Evolutionary conservation across 495 filamentous ascomycete genomes (phyloP).

Genomic region (Baudoinia panamericana): DNA sequence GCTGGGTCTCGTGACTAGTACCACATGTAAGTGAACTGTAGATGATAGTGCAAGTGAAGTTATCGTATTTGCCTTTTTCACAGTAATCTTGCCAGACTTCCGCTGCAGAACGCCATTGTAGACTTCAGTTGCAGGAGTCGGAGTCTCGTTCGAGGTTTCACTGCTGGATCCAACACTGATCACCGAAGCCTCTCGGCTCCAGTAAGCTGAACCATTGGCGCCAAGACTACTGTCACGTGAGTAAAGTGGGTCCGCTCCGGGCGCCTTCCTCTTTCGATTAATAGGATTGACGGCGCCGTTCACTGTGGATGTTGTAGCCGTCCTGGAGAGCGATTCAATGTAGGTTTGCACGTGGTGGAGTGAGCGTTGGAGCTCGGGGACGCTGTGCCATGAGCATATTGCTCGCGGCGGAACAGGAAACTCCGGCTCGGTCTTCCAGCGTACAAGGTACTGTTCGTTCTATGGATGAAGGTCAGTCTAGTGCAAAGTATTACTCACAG

Average conservation of each 20-base stretch:
- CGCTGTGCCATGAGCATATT: conserved; percentile 26
- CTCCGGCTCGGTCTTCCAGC: conserved; percentile 20
- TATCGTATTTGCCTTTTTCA: conserved; percentile 18
- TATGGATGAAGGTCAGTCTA: conserved; percentile 12
- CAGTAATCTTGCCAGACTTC: conserved; percentile 22
- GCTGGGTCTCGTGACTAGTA: conserved; percentile 2
- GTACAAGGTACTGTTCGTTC: conserved; percentile 28
- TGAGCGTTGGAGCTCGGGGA: conserved; percentile 23
- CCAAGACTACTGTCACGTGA: conserved; percentile 8
- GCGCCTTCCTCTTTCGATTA: conserved; percentile 23
- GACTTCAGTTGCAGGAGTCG: conserved; percentile 6
- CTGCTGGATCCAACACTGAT: conserved; percentile 1
- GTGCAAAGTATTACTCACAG: background rate
- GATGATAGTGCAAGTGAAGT: background rate
- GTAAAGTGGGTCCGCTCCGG: conserved; percentile 13
- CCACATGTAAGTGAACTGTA: background rate
- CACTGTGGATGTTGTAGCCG: conserved; percentile 1
- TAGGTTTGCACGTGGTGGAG: conserved; percentile 28
- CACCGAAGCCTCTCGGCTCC: conserved; percentile 1
- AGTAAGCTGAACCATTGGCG: background rate
- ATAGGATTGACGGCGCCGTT: background rate
- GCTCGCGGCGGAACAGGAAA: background rate
- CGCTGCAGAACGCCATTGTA: conserved; percentile 27
- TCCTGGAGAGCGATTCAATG: conserved; percentile 19
- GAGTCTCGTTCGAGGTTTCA: background rate